These are phyloP conservation scores for Wilcoxina mikolae DNA, from an alignment of 495 filamentous ascomycete species.

Conservation along the genomic window DNA sequence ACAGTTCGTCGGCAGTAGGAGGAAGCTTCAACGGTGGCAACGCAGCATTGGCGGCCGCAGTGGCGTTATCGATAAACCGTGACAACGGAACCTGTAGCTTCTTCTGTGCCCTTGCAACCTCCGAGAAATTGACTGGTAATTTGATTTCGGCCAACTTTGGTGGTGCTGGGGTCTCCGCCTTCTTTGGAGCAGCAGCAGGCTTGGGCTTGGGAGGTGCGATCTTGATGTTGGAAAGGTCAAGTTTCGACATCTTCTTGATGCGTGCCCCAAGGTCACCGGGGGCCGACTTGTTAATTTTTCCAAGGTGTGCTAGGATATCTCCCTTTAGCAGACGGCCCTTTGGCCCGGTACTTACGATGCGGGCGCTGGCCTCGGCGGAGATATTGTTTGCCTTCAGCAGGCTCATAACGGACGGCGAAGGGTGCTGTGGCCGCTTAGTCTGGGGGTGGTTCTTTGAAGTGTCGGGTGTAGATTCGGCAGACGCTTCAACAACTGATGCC, in stretches of 20 bases:
- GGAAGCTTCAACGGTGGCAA: slow-evolving; percentile 52
- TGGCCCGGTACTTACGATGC: slow-evolving; percentile 77
- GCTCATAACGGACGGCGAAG: slow-evolving; percentile 58
- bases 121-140: slow-evolving; percentile 58
- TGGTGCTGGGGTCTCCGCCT: slow-evolving; percentile 33
- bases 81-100: slow-evolving; percentile 72
- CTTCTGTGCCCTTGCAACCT: slow-evolving; percentile 64
- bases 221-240: slow-evolving; percentile 94
- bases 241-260: slow-evolving; percentile 58
- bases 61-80: slow-evolving; percentile 70
- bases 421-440: slow-evolving; percentile 26
- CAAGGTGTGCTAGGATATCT: slow-evolving; percentile 83
- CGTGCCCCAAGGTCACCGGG: slow-evolving; percentile 52
- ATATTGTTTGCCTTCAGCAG: slow-evolving; percentile 66
- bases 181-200: slow-evolving; percentile 31
- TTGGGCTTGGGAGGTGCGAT: slow-evolving; percentile 42
- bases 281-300: slow-evolving; percentile 52
- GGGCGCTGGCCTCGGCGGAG: slow-evolving; percentile 51
- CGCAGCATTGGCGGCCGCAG: slow-evolving; percentile 69
- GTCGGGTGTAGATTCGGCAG: slow-evolving; percentile 12
- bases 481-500: slow-evolving; percentile 8
- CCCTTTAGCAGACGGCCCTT: slow-evolving; percentile 86
- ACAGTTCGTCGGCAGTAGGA: slow-evolving; percentile 65
- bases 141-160: slow-evolving; percentile 42
- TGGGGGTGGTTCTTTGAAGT: slow-evolving; percentile 16